Percentiles rank a stretch among this genome's conserved stretches.
These are phyloP conservation scores for Hevea brasiliensis DNA, from an alignment of 345 rosid genomes.

Conservation along the genomic window DNA sequence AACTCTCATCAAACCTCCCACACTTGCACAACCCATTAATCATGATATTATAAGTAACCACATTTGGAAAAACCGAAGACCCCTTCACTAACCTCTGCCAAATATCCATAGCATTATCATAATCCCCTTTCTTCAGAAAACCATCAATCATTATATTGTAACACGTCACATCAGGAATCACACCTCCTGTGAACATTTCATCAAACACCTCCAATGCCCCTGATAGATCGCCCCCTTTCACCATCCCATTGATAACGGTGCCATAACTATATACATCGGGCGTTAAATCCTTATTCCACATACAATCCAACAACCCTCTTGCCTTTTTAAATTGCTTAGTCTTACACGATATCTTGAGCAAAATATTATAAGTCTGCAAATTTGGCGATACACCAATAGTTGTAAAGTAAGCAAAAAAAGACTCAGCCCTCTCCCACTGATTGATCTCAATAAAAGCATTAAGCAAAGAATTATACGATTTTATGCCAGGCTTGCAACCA, in stretches of 20 bases:
- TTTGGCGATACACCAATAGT: conserved; percentile 55
- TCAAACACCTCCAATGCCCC: conserved; percentile 70
- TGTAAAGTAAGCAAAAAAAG: conserved; percentile 49
- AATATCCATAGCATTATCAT: conserved; percentile 47
- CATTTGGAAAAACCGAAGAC: conserved; percentile 62
- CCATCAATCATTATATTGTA: conserved; percentile 77
- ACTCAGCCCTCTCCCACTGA: conserved; percentile 57
- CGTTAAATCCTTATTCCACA: conserved; percentile 52
- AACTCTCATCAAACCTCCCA: conserved; percentile 60
- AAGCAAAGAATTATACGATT: conserved; percentile 64
- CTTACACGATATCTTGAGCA: conserved; percentile 75
- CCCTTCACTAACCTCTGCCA: conserved; percentile 62
- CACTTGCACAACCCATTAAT: conserved; percentile 78
- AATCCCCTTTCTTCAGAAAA: conserved; percentile 53
- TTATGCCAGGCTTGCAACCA: conserved; percentile 69
- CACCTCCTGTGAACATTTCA: conserved; percentile 65
- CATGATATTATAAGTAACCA: conserved; percentile 78
- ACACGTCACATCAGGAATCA: conserved; percentile 62
- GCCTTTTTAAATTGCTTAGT: conserved; percentile 58
- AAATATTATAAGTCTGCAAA: conserved; percentile 68
- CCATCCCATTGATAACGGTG: conserved; percentile 52
- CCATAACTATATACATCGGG: conserved; percentile 68
- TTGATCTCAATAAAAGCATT: conserved; percentile 58
- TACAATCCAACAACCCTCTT: conserved; percentile 48
- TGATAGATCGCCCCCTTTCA: conserved; percentile 49